Evolutionary conservation across 2,329 filamentous ascomycete genomes (phyloP).

Genomic region (Arthroderma sp.): DNA sequence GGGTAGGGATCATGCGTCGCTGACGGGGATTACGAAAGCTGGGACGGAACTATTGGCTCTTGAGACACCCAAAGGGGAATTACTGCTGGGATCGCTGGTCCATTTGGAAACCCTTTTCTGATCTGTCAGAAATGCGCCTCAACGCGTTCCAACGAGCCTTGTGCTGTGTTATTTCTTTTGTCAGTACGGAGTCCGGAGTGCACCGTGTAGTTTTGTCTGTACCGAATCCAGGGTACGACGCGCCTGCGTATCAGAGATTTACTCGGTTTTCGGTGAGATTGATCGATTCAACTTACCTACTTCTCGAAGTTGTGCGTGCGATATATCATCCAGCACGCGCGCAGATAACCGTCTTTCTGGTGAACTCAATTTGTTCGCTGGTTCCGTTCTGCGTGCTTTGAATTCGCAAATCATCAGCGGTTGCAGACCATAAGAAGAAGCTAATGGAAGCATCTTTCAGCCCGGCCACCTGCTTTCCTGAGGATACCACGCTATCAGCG

Average conservation of each 20-base stretch:
- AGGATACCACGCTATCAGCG: not conserved
- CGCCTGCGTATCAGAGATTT: not conserved
- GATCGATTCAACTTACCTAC: not conserved
- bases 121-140: not conserved
- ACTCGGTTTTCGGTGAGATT: not conserved
- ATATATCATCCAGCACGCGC: not conserved
- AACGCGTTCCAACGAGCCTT: not conserved
- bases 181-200: not conserved
- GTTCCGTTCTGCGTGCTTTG: not conserved
- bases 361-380: not conserved
- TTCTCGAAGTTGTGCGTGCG: not conserved
- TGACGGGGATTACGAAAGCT: no score
- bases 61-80: no score
- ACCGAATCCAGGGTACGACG: not conserved
- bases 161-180: not conserved
- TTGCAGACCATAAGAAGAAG: not conserved
- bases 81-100: no score
- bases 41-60: no score
- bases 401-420: not conserved
- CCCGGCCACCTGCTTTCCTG: not conserved
- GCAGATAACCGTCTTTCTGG: not conserved
- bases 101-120: not conserved
- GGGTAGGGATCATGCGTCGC: no score
- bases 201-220: not conserved
- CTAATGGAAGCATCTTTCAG: not conserved